Conservation (phyloP, 192 early-diverging fungal species). For the Coemansia sp. region DNA sequence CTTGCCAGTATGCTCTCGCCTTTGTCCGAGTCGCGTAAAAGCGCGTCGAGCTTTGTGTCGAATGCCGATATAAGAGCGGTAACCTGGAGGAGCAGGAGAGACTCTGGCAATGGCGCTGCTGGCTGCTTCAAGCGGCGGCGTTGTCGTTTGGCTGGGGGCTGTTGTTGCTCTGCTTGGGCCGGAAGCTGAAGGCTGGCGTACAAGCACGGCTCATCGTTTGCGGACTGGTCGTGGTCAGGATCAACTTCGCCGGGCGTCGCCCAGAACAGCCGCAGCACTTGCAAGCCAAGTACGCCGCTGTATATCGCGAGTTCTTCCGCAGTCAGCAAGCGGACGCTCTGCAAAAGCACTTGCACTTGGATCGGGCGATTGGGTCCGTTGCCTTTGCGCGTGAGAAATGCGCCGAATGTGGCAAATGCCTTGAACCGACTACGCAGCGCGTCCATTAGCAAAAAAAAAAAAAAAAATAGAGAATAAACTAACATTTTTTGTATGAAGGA, state of each 20-base stretch:
- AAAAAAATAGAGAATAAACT: neutral
- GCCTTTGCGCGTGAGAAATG: conserved; percentile 18
- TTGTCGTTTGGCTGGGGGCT: neutral
- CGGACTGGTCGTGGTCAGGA: neutral
- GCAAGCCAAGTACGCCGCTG: conserved; percentile 12
- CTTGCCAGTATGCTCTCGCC: neutral
- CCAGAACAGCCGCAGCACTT: conserved; percentile 20
- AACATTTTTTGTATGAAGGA: no score
- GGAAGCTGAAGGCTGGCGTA: neutral
- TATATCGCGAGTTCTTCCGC: conserved; percentile 20
- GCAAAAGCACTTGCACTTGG: neutral
- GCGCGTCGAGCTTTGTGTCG: neutral
- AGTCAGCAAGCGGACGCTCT: neutral
- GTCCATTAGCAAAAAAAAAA: neutral
- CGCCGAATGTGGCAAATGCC: conserved; percentile 26
- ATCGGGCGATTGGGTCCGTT: neutral
- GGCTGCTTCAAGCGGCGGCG: neutral
- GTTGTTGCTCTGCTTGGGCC: neutral
- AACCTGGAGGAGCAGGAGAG: conserved; percentile 1
- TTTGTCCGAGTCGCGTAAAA: neutral
- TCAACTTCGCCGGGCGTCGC: neutral
- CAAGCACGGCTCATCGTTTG: neutral
- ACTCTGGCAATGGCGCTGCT: no score
- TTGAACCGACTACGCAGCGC: conserved; percentile 2
- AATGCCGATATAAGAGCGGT: conserved; percentile 8